Evolutionary conservation across 148 eudicot species (phyloP).

Genomic region (Diospyros kaki): DNA sequence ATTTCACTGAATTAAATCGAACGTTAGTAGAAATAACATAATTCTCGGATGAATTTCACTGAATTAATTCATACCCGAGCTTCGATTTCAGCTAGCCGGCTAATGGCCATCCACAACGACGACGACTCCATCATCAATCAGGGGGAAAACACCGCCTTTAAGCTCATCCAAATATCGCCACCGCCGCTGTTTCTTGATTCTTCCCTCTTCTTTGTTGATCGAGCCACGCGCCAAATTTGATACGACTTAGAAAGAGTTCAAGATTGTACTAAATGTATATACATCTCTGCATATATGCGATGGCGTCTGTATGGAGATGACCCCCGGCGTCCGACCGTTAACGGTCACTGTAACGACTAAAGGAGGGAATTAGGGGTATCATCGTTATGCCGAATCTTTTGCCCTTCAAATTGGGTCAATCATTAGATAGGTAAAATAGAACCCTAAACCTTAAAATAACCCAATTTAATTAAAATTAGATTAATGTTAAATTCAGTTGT

Average conservation of each 20-base stretch:
- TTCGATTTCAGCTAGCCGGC: constrained; percentile 53
- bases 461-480: no score
- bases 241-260: background rate
- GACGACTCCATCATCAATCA: constrained; percentile 33
- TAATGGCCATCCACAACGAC: constrained; percentile 47
- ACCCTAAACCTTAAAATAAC: no score
- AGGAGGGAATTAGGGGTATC: no score
- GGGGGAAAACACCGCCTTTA: constrained; percentile 20
- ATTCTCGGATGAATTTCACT: no score
- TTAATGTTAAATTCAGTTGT: no score
- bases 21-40: background rate
- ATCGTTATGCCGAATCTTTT: no score
- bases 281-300: background rate
- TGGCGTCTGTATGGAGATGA: no score
- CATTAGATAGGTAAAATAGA: no score
- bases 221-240: background rate
- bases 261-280: background rate
- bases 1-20: background rate
- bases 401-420: no score
- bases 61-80: constrained; percentile 41
- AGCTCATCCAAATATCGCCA: constrained; percentile 27
- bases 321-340: background rate
- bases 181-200: background rate
- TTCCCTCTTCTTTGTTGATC: background rate
- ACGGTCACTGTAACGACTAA: no score